Evolutionary conservation across 1,139 yeast species (phyloP).

Genomic region (Nakaseomyces glabratus): DNA sequence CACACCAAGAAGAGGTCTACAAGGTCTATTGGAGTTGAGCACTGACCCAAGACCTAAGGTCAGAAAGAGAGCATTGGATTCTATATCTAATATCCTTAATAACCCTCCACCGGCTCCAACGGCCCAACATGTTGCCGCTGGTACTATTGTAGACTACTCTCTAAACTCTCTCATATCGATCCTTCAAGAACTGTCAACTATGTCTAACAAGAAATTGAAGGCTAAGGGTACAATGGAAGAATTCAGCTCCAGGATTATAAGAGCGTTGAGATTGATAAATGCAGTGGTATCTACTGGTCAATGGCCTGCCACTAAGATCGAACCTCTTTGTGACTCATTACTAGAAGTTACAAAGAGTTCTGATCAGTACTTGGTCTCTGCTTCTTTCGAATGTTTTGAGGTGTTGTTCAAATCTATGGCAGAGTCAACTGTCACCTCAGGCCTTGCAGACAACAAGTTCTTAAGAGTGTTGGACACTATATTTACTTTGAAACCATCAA

Average conservation of each 20-base stretch:
- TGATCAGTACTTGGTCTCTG: conserved; percentile 72
- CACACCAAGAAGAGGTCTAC: conserved; percentile 74
- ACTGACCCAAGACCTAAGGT: conserved; percentile 92
- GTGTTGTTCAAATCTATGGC: conserved; percentile 69
- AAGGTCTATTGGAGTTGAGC: conserved; percentile 70
- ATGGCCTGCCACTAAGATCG: conserved; percentile 71
- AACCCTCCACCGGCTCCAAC: conserved; percentile 80
- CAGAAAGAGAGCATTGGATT: conserved; percentile 89
- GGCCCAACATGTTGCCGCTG: conserved; percentile 67
- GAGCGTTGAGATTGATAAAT: conserved; percentile 63
- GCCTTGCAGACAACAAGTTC: conserved; percentile 50
- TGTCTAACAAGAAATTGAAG: conserved; percentile 30
- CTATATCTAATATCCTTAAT: conserved; percentile 51
- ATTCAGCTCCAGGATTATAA: conserved; percentile 53
- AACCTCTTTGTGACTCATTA: conserved; percentile 64
- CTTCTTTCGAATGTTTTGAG: conserved; percentile 81
- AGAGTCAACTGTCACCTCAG: conserved; percentile 20
- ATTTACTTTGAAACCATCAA: conserved; percentile 70
- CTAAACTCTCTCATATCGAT: conserved; percentile 39
- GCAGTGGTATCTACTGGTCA: conserved; percentile 63
- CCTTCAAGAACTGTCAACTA: conserved; percentile 36
- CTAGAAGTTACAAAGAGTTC: conserved; percentile 71
- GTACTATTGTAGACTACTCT: conserved; percentile 59
- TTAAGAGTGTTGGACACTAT: conserved; percentile 58
- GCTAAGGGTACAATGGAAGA: conserved; percentile 39